Percentiles rank a stretch among this genome's conserved stretches.
Conservation (phyloP, 495 filamentous ascomycete genomes). For the Aspergillus funiculosus region DNA sequence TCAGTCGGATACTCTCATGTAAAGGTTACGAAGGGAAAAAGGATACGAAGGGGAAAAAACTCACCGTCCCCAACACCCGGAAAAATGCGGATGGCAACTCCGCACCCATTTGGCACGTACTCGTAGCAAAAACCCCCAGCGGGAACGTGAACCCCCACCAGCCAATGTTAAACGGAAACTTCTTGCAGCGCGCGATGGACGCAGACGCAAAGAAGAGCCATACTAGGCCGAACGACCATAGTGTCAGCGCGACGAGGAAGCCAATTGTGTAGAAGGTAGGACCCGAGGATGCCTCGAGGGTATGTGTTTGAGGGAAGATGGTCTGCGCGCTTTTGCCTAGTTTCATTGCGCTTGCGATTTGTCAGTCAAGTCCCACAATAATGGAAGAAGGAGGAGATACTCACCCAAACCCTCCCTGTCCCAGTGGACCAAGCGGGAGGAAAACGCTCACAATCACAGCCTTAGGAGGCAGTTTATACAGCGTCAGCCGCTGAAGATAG, state of each 20-base stretch:
- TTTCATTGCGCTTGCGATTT: constrained; percentile 39
- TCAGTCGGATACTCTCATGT: no score
- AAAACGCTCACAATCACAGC: constrained; percentile 58
- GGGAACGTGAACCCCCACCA: constrained; percentile 67
- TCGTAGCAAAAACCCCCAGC: constrained; percentile 49
- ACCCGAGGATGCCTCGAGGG: constrained; percentile 40
- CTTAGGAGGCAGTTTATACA: constrained; percentile 51
- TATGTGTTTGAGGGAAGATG: constrained; percentile 46
- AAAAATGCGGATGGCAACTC: constrained; percentile 52
- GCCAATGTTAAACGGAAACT: constrained; percentile 61
- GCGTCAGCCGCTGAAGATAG: constrained; percentile 55
- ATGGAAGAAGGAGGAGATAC: not conserved
- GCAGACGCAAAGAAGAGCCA: constrained; percentile 56
- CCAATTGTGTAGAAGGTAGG: constrained; percentile 51
- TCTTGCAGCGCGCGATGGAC: constrained; percentile 28
- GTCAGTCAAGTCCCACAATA: no score
- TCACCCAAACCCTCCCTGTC: constrained; percentile 51
- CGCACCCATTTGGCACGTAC: constrained; percentile 43
- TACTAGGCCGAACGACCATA: constrained; percentile 58
- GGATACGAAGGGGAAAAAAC: constrained; percentile 2
- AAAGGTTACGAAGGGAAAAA: no score
- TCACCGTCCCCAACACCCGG: constrained; percentile 43
- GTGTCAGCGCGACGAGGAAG: constrained; percentile 44
- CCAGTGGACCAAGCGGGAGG: constrained; percentile 56
- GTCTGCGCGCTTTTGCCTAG: constrained; percentile 47